Evolutionary conservation across 441 rosid species (phyloP).

Genomic region (Populus hybrid): DNA sequence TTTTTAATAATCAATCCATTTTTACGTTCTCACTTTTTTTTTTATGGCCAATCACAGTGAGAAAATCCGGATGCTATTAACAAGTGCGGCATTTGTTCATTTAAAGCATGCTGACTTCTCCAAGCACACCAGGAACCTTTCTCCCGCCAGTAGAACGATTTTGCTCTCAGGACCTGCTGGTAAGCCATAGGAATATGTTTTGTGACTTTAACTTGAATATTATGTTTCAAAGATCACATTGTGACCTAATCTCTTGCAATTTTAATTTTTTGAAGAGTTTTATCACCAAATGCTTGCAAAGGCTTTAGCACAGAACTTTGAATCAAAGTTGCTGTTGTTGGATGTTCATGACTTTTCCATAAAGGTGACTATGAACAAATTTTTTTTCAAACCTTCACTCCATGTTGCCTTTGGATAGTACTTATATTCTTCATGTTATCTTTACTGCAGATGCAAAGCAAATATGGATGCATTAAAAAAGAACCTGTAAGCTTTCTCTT

Average conservation of each 20-base stretch:
- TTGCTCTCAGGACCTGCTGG: slow-evolving; percentile 92
- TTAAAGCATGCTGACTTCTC: slow-evolving; percentile 78
- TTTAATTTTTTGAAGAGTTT: slow-evolving; percentile 50
- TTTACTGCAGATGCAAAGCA: slow-evolving; percentile 73
- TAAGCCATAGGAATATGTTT: slow-evolving; percentile 20
- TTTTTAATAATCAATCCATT: slow-evolving; percentile 31
- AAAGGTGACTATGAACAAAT: slow-evolving; percentile 52
- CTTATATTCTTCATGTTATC: slow-evolving; percentile 24
- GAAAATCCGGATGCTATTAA: slow-evolving; percentile 62
- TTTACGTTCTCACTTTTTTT: not conserved
- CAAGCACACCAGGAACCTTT: slow-evolving; percentile 84
- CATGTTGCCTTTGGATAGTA: not conserved
- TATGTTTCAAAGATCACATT: not conserved
- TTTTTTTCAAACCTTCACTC: not conserved
- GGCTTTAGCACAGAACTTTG: slow-evolving; percentile 75
- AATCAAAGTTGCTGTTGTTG: slow-evolving; percentile 74
- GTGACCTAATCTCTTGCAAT: slow-evolving; percentile 11
- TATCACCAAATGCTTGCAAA: slow-evolving; percentile 97
- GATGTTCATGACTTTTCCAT: slow-evolving; percentile 76
- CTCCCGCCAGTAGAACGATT: slow-evolving; percentile 87
- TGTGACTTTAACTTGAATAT: not conserved
- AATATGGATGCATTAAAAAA: slow-evolving; percentile 69
- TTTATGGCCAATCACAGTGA: slow-evolving; percentile 47
- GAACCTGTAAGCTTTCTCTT: slow-evolving; percentile 51
- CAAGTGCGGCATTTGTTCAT: slow-evolving; percentile 86